Conservation (phyloP, 768 basidiomycete genomes). For the Ramaria rubella region DNA sequence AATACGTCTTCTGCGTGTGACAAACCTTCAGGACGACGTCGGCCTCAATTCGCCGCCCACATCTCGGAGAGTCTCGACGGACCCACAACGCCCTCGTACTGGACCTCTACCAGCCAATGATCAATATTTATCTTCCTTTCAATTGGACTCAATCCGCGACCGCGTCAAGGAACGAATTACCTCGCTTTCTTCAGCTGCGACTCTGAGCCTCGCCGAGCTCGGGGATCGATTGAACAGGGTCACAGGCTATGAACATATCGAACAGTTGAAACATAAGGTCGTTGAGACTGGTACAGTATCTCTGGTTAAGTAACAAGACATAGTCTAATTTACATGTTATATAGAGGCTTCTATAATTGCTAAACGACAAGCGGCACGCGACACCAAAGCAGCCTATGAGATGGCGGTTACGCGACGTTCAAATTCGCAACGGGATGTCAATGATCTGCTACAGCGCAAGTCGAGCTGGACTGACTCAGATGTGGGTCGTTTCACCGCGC, state of each 20-base stretch:
- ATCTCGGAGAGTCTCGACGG: neutral
- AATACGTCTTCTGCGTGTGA: neutral
- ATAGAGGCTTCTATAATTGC: conserved; percentile 69
- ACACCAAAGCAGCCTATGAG: conserved; percentile 72
- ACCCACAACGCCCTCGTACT: no score
- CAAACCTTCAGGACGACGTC: neutral
- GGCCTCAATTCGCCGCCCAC: neutral
- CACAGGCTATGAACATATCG: conserved; percentile 90
- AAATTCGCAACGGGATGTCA: conserved; percentile 89
- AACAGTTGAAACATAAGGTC: conserved; percentile 69
- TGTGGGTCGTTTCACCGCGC: conserved; percentile 78
- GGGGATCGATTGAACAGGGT: conserved; percentile 77
- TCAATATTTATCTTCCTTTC: neutral
- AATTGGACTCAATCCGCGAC: conserved; percentile 31
- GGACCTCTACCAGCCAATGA: no score
- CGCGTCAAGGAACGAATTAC: conserved; percentile 38
- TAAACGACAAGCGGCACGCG: conserved; percentile 58
- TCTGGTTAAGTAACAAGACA: neutral
- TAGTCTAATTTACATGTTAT: conserved; percentile 13
- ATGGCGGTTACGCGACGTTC: conserved; percentile 74
- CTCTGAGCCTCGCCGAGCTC: conserved; percentile 60
- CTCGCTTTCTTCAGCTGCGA: conserved; percentile 49
- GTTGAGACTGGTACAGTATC: conserved; percentile 66
- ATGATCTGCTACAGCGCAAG: conserved; percentile 91
- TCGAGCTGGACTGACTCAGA: conserved; percentile 87